These are phyloP conservation scores for Discostella stelligeroides DNA, from an alignment of 108 stramenopile species.

Conservation along the genomic window DNA sequence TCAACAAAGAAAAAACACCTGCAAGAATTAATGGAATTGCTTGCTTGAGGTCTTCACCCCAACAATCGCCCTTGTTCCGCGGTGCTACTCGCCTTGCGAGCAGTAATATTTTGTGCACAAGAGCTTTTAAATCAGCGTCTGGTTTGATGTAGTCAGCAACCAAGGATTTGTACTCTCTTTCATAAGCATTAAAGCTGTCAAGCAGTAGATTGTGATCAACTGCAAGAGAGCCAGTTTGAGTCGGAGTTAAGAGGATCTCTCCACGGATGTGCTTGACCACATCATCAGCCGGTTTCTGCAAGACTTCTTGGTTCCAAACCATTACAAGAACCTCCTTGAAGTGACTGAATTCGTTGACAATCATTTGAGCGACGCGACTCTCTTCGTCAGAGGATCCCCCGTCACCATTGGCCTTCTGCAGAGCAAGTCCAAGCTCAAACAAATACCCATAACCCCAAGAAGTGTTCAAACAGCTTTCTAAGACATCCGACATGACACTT, in stretches of 20 bases:
- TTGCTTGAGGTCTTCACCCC: conserved; percentile 26
- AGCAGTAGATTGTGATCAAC: too few species aligned
- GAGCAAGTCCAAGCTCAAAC: conserved; percentile 61
- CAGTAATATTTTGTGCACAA: conserved; percentile 44
- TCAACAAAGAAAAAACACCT: conserved; percentile 61
- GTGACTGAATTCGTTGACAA: conserved; percentile 62
- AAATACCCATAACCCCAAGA: too few species aligned
- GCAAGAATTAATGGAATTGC: conserved; percentile 50
- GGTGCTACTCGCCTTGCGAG: conserved; percentile 49
- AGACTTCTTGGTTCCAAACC: conserved; percentile 67
- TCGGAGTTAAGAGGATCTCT: conserved; percentile 9
- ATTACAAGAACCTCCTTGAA: conserved; percentile 70
- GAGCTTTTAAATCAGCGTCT: conserved; percentile 53
- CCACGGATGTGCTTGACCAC: conserved; percentile 51
- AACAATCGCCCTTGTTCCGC: conserved; percentile 32
- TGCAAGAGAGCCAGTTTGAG: background rate
- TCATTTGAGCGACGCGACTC: too few species aligned
- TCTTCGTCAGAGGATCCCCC: conserved; percentile 45
- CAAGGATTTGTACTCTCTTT: conserved; percentile 51
- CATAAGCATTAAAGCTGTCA: conserved; percentile 49
- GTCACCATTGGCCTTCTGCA: conserved; percentile 53
- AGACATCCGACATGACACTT: conserved; percentile 49
- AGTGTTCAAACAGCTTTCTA: conserved; percentile 56
- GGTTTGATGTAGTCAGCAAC: conserved; percentile 57
- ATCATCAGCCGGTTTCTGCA: too few species aligned